phyloP scores from a whole-genome alignment of 805 yeast genomes.

The Kluyveromyces aestuarii region DNA sequence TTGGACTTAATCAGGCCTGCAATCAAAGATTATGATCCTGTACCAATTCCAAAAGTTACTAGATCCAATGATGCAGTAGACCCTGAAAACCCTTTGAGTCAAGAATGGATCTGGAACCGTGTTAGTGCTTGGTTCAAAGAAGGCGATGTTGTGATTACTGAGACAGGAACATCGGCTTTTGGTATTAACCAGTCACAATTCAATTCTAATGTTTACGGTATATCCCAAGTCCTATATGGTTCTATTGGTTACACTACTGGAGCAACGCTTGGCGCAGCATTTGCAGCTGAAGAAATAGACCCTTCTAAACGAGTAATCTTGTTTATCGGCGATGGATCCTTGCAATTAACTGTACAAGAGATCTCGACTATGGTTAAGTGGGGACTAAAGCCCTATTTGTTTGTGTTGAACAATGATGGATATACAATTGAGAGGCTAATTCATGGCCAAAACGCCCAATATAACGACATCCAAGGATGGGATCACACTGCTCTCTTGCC shows the following conservation, averaged over 20 bases:
- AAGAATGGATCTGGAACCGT: conserved; percentile 54
- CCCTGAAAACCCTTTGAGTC: conserved; percentile 35
- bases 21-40: conserved; percentile 33
- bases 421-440: conserved; percentile 60
- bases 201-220: conserved; percentile 46
- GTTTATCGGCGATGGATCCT: conserved; percentile 59
- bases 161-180: conserved; percentile 59
- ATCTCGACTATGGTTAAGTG: conserved; percentile 52
- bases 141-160: conserved; percentile 52
- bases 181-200: conserved; percentile 50
- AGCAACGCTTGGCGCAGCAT: conserved; percentile 51
- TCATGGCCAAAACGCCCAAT: conserved; percentile 48
- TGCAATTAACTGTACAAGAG: conserved; percentile 58
- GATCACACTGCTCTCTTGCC: conserved; percentile 33
- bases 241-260: conserved; percentile 57
- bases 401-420: conserved; percentile 54
- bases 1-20: conserved; percentile 25
- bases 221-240: conserved; percentile 61
- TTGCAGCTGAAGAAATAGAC: conserved; percentile 49
- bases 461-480: conserved; percentile 55
- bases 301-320: conserved; percentile 45
- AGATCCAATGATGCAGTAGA: conserved; percentile 35
- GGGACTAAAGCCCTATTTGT: conserved; percentile 50
- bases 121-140: conserved; percentile 45
- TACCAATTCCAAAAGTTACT: conserved; percentile 38